These are phyloP conservation scores for Yamadazyma taylorii DNA, from an alignment of 1,139 yeast genomes.

Conservation along the genomic window DNA sequence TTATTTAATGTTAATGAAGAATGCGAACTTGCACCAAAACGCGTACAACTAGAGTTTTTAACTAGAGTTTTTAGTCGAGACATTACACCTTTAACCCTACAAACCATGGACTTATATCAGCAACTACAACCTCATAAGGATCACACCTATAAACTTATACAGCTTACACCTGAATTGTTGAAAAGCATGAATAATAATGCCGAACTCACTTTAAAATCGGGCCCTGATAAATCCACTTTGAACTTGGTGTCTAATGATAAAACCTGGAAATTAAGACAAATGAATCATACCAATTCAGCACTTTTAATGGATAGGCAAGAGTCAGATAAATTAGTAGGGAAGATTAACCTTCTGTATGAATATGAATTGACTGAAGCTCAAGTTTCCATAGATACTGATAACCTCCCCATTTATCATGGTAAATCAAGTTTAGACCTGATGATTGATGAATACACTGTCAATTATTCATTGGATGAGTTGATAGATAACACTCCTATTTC, in stretches of 20 bases:
- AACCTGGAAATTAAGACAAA: constrained; percentile 71
- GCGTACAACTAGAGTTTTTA: no score
- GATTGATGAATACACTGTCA: not conserved
- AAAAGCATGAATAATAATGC: constrained; percentile 35
- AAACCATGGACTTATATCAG: constrained; percentile 21
- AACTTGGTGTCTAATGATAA: constrained; percentile 60
- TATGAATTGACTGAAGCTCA: constrained; percentile 46
- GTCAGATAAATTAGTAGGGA: constrained; percentile 33
- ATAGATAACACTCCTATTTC: constrained; percentile 57
- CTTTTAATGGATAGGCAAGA: constrained; percentile 46
- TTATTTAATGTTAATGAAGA: no score
- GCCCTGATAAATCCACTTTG: constrained; percentile 40
- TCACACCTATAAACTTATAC: constrained; percentile 54
- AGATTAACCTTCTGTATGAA: constrained; percentile 45
- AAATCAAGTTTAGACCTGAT: constrained; percentile 3
- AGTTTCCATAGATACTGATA: constrained; percentile 44
- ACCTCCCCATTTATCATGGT: constrained; percentile 47
- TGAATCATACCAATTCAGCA: constrained; percentile 85
- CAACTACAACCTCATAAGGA: constrained; percentile 22
- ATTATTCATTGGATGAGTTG: constrained; percentile 37
- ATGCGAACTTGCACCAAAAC: no score
- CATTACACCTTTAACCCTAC: not conserved
- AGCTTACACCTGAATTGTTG: constrained; percentile 57
- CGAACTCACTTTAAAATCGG: constrained; percentile 49
- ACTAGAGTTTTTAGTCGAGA: no score